A percentile compares a stretch with the other conserved stretches of the same genome.
Evolutionary conservation across 2,329 filamentous ascomycete species (phyloP).

Genomic region (Diaporthe amygdali): DNA sequence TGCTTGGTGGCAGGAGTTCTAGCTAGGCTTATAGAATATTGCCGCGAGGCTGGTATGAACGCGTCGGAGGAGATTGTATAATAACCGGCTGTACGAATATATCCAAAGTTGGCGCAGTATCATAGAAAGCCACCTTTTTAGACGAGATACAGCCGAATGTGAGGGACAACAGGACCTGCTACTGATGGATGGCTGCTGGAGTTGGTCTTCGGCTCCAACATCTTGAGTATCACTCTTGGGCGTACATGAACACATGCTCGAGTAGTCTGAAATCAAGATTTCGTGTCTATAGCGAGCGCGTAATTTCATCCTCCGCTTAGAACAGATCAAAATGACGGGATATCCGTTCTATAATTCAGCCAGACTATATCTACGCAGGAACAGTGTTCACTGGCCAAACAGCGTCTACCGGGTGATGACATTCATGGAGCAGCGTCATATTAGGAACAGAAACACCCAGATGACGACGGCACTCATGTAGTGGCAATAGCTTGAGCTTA

Average conservation of each 20-base stretch:
- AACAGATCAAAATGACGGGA: no score
- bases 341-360: no score
- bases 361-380: no score
- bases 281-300: no score
- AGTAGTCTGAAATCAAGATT: no score
- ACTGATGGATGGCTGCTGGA: background rate
- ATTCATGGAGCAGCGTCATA: no score
- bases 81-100: background rate
- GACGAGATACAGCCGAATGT: no score
- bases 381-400: no score
- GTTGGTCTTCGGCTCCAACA: background rate
- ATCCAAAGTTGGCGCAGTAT: background rate
- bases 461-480: background rate
- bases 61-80: background rate
- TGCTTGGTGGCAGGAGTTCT: constrained; percentile 13
- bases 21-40: background rate
- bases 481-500: background rate
- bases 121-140: no score
- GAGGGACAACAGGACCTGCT: background rate
- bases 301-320: no score
- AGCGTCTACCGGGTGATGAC: no score
- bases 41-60: background rate
- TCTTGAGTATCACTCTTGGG: background rate
- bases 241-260: background rate
- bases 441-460: no score